Evolutionary conservation across 31 red algal genomes (phyloP), one percentile per base, ranked within the genome.

Genomic region (Asparagopsis taxiformis): DNA sequence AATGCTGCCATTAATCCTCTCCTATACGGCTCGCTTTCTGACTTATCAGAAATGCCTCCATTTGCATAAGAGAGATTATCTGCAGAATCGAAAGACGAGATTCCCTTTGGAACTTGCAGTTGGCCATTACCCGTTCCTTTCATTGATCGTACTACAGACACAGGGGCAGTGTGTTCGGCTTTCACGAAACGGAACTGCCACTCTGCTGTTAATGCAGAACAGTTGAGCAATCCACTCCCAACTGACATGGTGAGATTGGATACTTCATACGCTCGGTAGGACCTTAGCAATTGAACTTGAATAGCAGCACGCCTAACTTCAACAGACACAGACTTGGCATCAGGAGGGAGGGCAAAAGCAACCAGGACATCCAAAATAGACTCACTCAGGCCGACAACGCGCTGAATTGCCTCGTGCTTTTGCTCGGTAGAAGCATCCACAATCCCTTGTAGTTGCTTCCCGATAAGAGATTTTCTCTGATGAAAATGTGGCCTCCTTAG

Each of bases 241-340:
- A 26, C 50, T 35, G 75, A 64, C 24, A 96, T 79, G 21, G 51
- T 60, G 51, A 98, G 31, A 50, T 93, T 48, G 25, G 82, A 56
- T 2, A 98, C 86, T 48, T 98, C 77, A 75, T 98, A 98, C 21
- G 95, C 88, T 17, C 89, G 62, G 56, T 93, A 98, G 20, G 90
- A 79, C 16, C 95, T 39, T 15, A 87, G 69, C n/a, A 98, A 46
- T 33, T 98, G 87, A 21, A 89, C 71, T 37, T 82, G 70, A 20
- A 83, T 56, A 3, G 95, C 95, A 57, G 68, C 43, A 24, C 65
- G 82, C 49, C 84, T 70, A 2, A 90, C 68, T 39, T 37, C 72
- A 20, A 35, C 25, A 26, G 72, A 74, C 29, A 84, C 51, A 55
- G 33, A 43, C 39, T 31, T 34, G 16, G 6, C 28, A 26, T 77